Conservation (phyloP, 257 asterid species). For the Gardenia jasminoides region DNA sequence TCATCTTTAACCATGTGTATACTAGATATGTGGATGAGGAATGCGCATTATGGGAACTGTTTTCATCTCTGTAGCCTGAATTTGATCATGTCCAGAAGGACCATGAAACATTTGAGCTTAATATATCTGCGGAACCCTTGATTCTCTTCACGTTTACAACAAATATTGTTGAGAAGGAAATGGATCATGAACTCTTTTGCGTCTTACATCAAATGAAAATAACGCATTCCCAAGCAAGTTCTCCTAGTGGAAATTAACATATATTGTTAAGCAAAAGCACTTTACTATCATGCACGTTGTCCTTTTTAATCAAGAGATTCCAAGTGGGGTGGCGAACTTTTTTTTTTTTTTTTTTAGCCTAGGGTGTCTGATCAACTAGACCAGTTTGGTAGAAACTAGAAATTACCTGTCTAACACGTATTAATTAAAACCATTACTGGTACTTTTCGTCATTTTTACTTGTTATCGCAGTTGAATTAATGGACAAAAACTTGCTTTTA, state of each 20-base stretch:
- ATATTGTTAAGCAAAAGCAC: not conserved
- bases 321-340: not conserved
- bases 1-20: no score
- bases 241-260: not conserved
- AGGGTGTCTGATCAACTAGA: not conserved
- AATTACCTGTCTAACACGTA: not conserved
- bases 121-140: not conserved
- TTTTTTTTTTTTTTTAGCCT: no score
- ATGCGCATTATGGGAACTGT: no score
- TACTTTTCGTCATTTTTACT: not conserved
- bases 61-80: no score
- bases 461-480: not conserved
- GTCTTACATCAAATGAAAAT: not conserved
- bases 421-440: not conserved
- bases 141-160: not conserved
- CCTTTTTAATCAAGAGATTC: conserved; percentile 3
- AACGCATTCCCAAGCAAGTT: not conserved
- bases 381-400: not conserved
- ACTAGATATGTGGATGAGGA: no score
- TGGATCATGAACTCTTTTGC: not conserved
- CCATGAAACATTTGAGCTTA: not conserved
- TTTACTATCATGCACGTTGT: not conserved
- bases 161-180: not conserved
- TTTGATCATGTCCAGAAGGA: not conserved
- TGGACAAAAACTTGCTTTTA: not conserved